These are phyloP conservation scores for Lavandula angustifolia DNA, from an alignment of 257 asterid species.

Conservation along the genomic window DNA sequence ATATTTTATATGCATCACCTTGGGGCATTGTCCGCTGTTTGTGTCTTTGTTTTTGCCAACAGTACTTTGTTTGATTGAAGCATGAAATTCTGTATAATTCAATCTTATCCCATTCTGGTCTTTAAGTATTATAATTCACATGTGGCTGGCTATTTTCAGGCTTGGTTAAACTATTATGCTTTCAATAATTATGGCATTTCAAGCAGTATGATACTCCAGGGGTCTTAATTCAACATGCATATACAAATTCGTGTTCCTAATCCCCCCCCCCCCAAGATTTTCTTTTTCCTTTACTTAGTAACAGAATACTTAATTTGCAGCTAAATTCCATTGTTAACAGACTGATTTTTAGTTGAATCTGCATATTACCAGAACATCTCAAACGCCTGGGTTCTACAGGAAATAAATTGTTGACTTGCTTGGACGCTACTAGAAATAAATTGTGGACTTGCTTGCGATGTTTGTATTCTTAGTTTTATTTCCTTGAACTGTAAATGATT, in stretches of 20 bases:
- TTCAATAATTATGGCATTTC: background rate
- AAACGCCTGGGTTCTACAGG: background rate
- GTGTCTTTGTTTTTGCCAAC: background rate
- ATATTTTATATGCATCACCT: conserved; percentile 13
- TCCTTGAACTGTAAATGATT: background rate
- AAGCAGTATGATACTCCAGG: conserved; percentile 1
- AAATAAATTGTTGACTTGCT: conserved; percentile 11
- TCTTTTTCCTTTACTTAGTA: background rate
- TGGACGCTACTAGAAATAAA: background rate
- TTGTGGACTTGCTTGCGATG: conserved; percentile 12
- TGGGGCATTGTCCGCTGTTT: background rate
- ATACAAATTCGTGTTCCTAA: background rate
- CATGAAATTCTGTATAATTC: background rate
- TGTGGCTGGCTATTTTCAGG: conserved; percentile 21
- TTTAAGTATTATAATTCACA: conserved; percentile 5
- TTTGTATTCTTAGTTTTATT: conserved; percentile 2
- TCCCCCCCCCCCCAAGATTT: too few relatives aligned
- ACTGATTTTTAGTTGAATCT: background rate
- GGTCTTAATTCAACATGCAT: conserved; percentile 2
- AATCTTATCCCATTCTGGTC: background rate
- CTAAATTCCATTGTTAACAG: background rate
- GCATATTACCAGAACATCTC: conserved; percentile 9
- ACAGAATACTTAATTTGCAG: background rate
- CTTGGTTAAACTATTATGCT: conserved; percentile 9
- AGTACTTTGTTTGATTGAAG: background rate